Evolutionary conservation across 2,329 filamentous ascomycete genomes (phyloP).

Genomic region (Exophiala phaeomuriformis): DNA sequence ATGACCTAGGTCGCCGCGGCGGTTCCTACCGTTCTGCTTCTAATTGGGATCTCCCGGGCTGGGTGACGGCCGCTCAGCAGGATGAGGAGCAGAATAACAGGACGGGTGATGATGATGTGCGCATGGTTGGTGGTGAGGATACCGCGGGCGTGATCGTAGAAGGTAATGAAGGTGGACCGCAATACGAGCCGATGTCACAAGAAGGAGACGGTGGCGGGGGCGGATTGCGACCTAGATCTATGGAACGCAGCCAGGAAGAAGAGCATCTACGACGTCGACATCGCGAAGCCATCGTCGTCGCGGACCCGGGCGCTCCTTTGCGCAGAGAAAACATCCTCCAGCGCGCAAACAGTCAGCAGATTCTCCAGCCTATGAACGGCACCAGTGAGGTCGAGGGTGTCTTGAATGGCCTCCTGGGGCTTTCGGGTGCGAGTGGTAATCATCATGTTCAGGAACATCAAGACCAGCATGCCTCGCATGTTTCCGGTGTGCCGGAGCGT

Average conservation of each 20-base stretch:
- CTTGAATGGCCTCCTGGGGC: constrained; percentile 15
- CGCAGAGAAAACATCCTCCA: constrained; percentile 73
- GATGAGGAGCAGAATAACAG: constrained; percentile 24
- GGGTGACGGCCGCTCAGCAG: constrained; percentile 33
- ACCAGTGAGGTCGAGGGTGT: constrained; percentile 16
- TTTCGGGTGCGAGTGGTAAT: constrained; percentile 1
- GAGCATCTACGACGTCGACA: constrained; percentile 69
- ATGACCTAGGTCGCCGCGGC: constrained; percentile 6
- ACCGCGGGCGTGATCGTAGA: constrained; percentile 34
- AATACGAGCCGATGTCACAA: no score
- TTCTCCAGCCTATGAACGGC: constrained; percentile 15
- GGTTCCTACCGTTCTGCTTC: background rate
- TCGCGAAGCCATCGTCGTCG: constrained; percentile 83
- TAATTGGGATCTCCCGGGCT: background rate
- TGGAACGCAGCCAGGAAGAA: constrained; percentile 18
- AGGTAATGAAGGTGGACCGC: background rate
- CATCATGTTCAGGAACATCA: no score
- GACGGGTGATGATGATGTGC: constrained; percentile 33
- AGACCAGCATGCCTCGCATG: no score
- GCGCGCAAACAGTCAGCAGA: constrained; percentile 31
- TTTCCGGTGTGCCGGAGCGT: no score
- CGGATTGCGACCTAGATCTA: constrained; percentile 6
- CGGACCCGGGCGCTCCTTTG: constrained; percentile 71
- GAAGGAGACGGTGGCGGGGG: no score
- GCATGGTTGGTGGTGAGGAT: constrained; percentile 49